Evolutionary conservation across 2,329 filamentous ascomycete species (phyloP).

Genomic region (Aureobasidium musti): DNA sequence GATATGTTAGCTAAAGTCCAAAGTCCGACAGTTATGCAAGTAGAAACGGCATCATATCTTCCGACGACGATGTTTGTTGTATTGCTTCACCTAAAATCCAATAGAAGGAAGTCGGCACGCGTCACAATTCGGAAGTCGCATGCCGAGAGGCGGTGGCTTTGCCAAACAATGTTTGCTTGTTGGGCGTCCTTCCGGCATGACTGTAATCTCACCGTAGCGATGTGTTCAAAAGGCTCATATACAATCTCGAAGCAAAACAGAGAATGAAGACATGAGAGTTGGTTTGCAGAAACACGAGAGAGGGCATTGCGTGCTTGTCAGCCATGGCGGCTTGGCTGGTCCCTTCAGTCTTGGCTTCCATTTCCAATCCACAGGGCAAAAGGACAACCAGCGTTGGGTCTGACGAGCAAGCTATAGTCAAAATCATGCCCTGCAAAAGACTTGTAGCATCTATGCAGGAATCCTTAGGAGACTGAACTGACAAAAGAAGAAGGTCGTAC

Average conservation of each 20-base stretch:
- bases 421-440: too few relatives aligned
- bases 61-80: constrained; percentile 20
- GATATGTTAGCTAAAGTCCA: constrained; percentile 1
- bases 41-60: neutral
- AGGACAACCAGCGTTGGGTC: neutral
- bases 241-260: neutral
- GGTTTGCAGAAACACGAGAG: neutral
- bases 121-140: constrained; percentile 22
- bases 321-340: neutral
- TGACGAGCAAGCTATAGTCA: too few relatives aligned
- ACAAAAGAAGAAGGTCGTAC: constrained; percentile 27
- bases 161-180: constrained; percentile 23
- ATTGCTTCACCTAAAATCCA: constrained; percentile 8
- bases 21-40: constrained; percentile 7
- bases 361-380: neutral
- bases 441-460: neutral
- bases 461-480: neutral
- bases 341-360: neutral
- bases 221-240: neutral
- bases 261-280: neutral
- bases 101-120: constrained; percentile 21
- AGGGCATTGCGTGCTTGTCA: constrained; percentile 2
- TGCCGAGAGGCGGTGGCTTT: constrained; percentile 41
- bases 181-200: neutral
- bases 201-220: neutral